Conservation (phyloP, 495 filamentous ascomycete genomes). For the Neurospora sp. region DNA sequence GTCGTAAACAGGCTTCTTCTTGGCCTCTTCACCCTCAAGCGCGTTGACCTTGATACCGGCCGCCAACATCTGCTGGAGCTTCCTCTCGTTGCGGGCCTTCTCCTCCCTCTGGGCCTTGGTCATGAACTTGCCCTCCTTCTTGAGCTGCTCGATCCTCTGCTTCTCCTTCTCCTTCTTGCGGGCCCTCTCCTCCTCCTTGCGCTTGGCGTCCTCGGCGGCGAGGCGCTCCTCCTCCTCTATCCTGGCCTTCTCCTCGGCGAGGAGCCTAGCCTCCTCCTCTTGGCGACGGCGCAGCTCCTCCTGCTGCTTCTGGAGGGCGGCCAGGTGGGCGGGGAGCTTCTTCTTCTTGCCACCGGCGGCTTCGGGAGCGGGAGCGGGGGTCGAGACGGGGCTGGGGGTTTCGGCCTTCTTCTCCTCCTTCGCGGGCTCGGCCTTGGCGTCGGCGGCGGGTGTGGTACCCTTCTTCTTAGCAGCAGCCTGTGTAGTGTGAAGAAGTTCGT, state of each 20-base stretch:
- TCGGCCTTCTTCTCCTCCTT: conserved; percentile 37
- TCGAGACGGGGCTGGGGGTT: conserved; percentile 15
- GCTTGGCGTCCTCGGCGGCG: conserved; percentile 50
- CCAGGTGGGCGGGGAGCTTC: conserved; percentile 75
- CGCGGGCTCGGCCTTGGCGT: conserved; percentile 41
- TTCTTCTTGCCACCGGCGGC: conserved; percentile 61
- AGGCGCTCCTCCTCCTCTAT: conserved; percentile 57
- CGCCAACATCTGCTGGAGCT: conserved; percentile 89
- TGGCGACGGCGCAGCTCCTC: conserved; percentile 63
- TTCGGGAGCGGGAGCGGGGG: conserved; percentile 32
- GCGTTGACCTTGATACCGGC: conserved; percentile 77
- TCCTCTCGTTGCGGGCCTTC: conserved; percentile 70
- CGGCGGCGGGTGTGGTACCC: conserved; percentile 37
- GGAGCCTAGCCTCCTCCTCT: conserved; percentile 61
- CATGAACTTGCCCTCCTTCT: conserved; percentile 88
- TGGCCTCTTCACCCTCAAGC: conserved; percentile 44
- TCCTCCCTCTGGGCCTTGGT: conserved; percentile 90
- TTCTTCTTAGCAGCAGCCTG: conserved; percentile 65
- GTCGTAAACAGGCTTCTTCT: conserved; percentile 66
- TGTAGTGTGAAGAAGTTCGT: neutral
- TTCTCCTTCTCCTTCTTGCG: conserved; percentile 92
- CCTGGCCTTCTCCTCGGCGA: conserved; percentile 65
- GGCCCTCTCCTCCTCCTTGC: conserved; percentile 43
- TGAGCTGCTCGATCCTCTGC: conserved; percentile 89
- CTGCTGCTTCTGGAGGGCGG: conserved; percentile 84